Evolutionary conservation across 192 early-diverging fungal species (phyloP).

Genomic region (Coemansia sp.): DNA sequence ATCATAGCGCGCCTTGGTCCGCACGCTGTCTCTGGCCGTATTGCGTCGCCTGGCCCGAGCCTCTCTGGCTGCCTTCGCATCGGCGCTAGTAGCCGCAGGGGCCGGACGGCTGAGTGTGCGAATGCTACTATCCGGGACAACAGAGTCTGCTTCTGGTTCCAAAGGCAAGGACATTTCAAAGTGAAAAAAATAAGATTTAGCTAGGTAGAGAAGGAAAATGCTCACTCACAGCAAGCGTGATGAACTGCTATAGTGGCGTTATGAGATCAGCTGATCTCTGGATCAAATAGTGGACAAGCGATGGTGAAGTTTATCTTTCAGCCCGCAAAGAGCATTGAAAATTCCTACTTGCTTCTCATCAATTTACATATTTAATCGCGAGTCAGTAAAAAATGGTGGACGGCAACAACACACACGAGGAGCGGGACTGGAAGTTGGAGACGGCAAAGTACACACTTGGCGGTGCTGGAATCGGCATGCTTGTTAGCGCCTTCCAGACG

Average conservation of each 20-base stretch:
- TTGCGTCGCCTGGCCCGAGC: slow-evolving; percentile 12
- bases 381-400: slow-evolving; percentile 2
- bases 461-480: slow-evolving; percentile 64
- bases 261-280: not conserved
- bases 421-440: slow-evolving; percentile 46
- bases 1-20: slow-evolving; percentile 32
- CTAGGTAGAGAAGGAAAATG: too few species aligned
- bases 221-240: too few species aligned
- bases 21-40: slow-evolving; percentile 26
- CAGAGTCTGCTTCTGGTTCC: too few species aligned
- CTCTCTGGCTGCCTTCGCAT: slow-evolving; percentile 1
- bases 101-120: not conserved
- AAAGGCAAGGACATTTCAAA: not conserved
- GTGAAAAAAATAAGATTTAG: not conserved
- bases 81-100: not conserved
- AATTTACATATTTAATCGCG: not conserved
- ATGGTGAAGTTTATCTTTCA: not conserved
- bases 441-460: slow-evolving; percentile 50
- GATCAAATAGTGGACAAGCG: not conserved
- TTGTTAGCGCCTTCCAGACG: slow-evolving; percentile 70
- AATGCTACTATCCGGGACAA: not conserved
- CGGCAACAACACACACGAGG: slow-evolving; percentile 10
- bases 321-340: too few species aligned
- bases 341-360: not conserved
- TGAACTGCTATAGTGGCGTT: not conserved